Evolutionary conservation across 1,284 basidiomycete species (phyloP).

Genomic region (Naganishia sp.): DNA sequence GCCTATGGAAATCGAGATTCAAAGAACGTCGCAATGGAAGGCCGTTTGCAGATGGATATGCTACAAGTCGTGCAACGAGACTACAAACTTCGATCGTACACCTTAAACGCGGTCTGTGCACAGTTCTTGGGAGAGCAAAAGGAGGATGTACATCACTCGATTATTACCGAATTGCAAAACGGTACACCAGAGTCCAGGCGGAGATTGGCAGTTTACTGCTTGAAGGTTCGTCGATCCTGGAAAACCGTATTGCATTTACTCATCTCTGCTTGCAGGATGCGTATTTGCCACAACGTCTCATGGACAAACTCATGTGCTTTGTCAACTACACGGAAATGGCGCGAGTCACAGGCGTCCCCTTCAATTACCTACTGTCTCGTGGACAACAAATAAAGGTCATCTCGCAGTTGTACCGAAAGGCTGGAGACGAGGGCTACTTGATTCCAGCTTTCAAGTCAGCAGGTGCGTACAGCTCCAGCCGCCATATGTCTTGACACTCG

Average conservation of each 20-base stretch:
- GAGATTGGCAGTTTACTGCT: constrained; percentile 88
- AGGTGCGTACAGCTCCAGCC: constrained; percentile 56
- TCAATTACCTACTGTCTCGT: constrained; percentile 85
- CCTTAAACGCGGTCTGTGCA: constrained; percentile 91
- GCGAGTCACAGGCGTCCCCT: constrained; percentile 94
- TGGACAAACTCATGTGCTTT: constrained; percentile 97
- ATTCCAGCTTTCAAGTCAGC: constrained; percentile 80
- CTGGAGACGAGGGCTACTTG: constrained; percentile 82
- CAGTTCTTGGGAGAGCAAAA: constrained; percentile 96
- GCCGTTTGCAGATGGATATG: constrained; percentile 86
- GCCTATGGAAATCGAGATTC: constrained; percentile 94
- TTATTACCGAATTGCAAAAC: constrained; percentile 94
- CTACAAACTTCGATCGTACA: constrained; percentile 90
- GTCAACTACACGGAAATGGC: constrained; percentile 96
- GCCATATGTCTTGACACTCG: too few relatives aligned
- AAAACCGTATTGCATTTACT: neutral
- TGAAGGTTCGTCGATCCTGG: constrained; percentile 65
- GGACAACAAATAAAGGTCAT: constrained; percentile 96
- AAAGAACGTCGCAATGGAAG: constrained; percentile 85
- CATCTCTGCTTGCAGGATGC: constrained; percentile 67
- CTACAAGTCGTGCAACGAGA: constrained; percentile 96
- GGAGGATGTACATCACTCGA: constrained; percentile 94
- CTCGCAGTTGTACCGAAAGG: constrained; percentile 86
- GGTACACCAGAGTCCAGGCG: constrained; percentile 86
- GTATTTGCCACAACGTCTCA: constrained; percentile 85